Evolutionary conservation across 148 eudicot genomes (phyloP).

Genomic region (Chenopodium berlandieri): DNA sequence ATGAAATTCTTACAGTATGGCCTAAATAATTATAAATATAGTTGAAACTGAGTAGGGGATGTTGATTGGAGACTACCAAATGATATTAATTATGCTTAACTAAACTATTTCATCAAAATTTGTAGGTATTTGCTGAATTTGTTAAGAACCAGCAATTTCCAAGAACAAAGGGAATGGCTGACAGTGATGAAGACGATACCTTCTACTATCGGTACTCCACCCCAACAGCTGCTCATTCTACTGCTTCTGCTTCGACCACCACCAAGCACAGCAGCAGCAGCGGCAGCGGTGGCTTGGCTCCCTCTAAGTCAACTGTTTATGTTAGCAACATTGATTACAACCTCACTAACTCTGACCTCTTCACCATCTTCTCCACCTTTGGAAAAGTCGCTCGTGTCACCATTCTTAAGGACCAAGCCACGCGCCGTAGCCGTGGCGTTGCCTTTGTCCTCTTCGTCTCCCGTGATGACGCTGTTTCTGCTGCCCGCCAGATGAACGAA

Average conservation of each 20-base stretch:
- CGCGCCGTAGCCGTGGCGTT: conserved; percentile 81
- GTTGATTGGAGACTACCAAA: too few relatives aligned
- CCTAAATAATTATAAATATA: too few relatives aligned
- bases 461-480: conserved; percentile 57
- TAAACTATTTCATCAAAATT: too few relatives aligned
- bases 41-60: too few relatives aligned
- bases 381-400: conserved; percentile 95
- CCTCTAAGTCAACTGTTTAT: conserved; percentile 92
- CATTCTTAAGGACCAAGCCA: conserved; percentile 60
- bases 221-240: conserved; percentile 32
- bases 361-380: conserved; percentile 90
- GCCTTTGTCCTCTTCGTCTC: conserved; percentile 83
- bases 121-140: neutral
- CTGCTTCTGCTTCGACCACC: conserved; percentile 27
- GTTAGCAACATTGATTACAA: conserved; percentile 73
- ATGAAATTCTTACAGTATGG: too few relatives aligned
- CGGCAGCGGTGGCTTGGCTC: conserved; percentile 64
- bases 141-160: neutral
- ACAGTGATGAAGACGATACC: conserved; percentile 80
- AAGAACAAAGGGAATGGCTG: conserved; percentile 8
- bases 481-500: conserved; percentile 54
- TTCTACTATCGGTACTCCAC: conserved; percentile 73
- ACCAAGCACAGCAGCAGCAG: conserved; percentile 29
- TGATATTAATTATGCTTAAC: too few relatives aligned
- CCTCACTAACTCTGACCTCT: conserved; percentile 85